These are phyloP conservation scores for Fusarium piperis DNA, from an alignment of 2,329 filamentous ascomycete genomes.

Conservation along the genomic window DNA sequence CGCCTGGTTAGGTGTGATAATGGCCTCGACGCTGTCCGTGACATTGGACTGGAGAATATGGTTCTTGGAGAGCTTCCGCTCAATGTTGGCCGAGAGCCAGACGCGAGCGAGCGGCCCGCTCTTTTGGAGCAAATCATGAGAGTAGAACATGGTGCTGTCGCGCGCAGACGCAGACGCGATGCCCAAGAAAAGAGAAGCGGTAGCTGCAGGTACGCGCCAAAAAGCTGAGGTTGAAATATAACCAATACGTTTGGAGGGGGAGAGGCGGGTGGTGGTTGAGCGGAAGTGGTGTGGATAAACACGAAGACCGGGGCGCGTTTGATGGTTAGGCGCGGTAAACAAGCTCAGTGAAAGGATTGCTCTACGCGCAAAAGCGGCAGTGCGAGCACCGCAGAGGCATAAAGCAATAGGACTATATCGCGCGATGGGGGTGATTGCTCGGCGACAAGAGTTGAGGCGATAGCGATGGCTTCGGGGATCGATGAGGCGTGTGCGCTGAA, in stretches of 20 bases:
- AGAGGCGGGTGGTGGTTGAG: constrained; percentile 26
- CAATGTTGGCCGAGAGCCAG: constrained; percentile 97
- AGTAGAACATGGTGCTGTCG: constrained; percentile 86
- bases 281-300: constrained; percentile 45
- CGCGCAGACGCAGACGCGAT: constrained; percentile 44
- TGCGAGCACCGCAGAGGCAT: constrained; percentile 45
- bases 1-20: constrained; percentile 91
- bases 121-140: constrained; percentile 93
- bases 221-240: constrained; percentile 9
- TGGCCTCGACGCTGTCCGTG: constrained; percentile 92
- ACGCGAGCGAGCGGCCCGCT: constrained; percentile 96
- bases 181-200: constrained; percentile 36
- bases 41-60: constrained; percentile 96
- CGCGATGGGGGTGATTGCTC: constrained; percentile 28
- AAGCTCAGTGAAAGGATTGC: constrained; percentile 45
- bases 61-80: constrained; percentile 97
- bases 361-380: constrained; percentile 44
- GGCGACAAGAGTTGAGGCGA: constrained; percentile 40
- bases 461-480: constrained; percentile 37
- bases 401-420: constrained; percentile 40
- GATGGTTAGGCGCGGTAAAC: constrained; percentile 42
- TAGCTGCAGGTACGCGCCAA: constrained; percentile 15
- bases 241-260: constrained; percentile 23
- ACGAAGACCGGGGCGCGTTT: constrained; percentile 44
- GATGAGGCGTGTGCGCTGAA: constrained; percentile 37